Percentiles rank a stretch among this genome's conserved stretches.
Conservation (phyloP, 192 early-diverging fungal species). For the Anaeromyces robustus region DNA sequence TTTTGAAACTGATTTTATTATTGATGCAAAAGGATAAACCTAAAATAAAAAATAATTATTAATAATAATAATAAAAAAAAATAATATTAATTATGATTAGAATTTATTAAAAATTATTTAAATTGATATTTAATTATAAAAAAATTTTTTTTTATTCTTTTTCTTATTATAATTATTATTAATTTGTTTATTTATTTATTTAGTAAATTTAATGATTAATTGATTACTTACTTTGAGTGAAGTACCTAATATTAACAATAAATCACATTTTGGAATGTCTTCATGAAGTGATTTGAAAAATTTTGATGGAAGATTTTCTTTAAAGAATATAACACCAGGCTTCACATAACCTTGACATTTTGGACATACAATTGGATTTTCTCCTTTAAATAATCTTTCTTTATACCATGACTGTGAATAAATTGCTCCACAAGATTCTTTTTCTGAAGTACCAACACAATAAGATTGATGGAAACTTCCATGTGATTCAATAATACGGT, state of each 20-base stretch:
- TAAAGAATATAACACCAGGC: background rate
- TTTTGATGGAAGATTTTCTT: background rate
- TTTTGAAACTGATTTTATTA: background rate
- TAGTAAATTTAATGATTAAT: too few species aligned
- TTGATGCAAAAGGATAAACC: background rate
- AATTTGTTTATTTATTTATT: too few species aligned
- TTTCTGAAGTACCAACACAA: background rate
- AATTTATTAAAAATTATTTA: too few species aligned
- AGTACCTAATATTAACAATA: background rate
- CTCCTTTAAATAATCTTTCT: background rate
- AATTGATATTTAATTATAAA: too few species aligned
- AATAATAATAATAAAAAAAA: background rate
- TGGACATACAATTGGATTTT: background rate
- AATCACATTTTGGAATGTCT: background rate
- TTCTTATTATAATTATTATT: too few species aligned
- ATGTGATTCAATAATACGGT: background rate
- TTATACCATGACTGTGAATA: background rate
- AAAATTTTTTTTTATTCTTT: too few species aligned
- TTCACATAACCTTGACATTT: background rate
- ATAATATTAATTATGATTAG: too few species aligned
- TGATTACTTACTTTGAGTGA: background rate
- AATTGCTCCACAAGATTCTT: background rate
- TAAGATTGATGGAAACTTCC: background rate
- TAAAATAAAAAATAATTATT: background rate
- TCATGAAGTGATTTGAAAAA: background rate